A percentile compares a stretch with the other conserved stretches of the same genome.
phyloP scores from a whole-genome alignment of 345 rosid genomes.

The Arabidopsis arenosa region DNA sequence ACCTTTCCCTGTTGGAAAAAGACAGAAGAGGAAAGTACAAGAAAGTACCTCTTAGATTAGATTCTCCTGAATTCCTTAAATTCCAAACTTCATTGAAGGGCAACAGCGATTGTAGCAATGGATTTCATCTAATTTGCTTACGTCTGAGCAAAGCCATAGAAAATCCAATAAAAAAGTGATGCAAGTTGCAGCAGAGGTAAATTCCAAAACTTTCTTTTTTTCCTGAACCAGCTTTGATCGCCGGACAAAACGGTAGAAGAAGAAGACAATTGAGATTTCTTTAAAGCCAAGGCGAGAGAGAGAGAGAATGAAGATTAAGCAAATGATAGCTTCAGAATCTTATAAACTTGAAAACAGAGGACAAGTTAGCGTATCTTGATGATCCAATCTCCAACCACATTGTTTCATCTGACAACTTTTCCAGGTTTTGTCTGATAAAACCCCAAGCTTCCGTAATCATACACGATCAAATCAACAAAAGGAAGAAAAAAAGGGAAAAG shows the following conservation, averaged over 20 bases:
- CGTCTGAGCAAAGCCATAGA: constrained; percentile 15
- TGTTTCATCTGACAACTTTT: constrained; percentile 49
- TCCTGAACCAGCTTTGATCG: constrained; percentile 45
- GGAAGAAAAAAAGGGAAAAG: constrained; percentile 3
- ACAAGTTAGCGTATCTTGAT: constrained; percentile 16
- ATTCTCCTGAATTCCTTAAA: constrained; percentile 38
- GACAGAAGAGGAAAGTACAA: constrained; percentile 33
- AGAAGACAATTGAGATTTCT: constrained; percentile 44
- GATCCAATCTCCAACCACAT: constrained; percentile 40
- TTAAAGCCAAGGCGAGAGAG: constrained; percentile 48
- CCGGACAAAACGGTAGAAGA: constrained; percentile 21
- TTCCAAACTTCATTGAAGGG: constrained; percentile 45
- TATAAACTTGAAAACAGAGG: constrained; percentile 11
- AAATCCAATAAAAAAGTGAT: background rate
- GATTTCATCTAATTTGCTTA: constrained; percentile 14
- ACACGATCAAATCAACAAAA: constrained; percentile 10
- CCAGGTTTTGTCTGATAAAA: constrained; percentile 29
- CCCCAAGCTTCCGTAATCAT: constrained; percentile 30
- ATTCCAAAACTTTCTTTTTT: constrained; percentile 40
- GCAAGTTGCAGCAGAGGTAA: constrained; percentile 42
- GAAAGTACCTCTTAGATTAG: constrained; percentile 47
- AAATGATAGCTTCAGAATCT: constrained; percentile 27
- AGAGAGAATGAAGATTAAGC: constrained; percentile 23
- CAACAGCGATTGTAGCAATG: constrained; percentile 38
- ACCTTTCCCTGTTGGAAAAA: constrained; percentile 30